These are phyloP conservation scores for Neocatenulostroma microsporum DNA, from an alignment of 2,329 filamentous ascomycete species.

Conservation along the genomic window DNA sequence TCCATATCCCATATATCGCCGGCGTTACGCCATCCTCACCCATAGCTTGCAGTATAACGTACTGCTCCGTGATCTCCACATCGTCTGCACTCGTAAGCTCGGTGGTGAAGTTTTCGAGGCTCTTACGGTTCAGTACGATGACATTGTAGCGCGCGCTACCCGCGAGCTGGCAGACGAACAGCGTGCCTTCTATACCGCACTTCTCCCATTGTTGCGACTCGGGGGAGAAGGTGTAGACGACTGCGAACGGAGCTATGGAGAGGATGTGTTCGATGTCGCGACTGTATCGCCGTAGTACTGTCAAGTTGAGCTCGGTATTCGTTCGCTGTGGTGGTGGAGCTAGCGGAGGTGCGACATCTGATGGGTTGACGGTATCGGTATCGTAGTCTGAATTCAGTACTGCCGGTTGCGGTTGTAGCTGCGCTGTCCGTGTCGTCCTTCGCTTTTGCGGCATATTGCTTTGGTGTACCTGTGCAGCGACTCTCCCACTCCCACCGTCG, in stretches of 20 bases:
- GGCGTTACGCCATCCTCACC: constrained; percentile 24
- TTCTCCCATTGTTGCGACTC: constrained; percentile 70
- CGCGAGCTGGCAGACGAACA: constrained; percentile 70
- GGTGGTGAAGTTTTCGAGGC: constrained; percentile 41
- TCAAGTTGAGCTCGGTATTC: constrained; percentile 80
- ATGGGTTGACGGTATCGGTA: constrained; percentile 36
- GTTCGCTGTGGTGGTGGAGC: constrained; percentile 50
- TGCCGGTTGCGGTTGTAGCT: constrained; percentile 14
- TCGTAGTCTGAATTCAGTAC: constrained; percentile 48
- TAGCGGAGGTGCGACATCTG: constrained; percentile 27
- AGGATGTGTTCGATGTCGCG: constrained; percentile 66
- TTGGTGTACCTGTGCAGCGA: too few relatives aligned
- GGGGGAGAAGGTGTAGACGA: constrained; percentile 72
- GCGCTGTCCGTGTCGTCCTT: constrained; percentile 10
- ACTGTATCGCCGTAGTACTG: constrained; percentile 73
- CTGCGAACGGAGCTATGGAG: constrained; percentile 74
- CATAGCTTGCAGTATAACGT: constrained; percentile 50
- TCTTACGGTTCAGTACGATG: constrained; percentile 42
- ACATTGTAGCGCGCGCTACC: constrained; percentile 36
- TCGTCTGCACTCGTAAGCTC: constrained; percentile 37
- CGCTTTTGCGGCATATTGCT: constrained; percentile 16
- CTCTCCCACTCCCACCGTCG: too few relatives aligned
- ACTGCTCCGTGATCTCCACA: constrained; percentile 47
- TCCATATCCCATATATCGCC: constrained; percentile 56
- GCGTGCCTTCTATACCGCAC: constrained; percentile 71